Evolutionary conservation across 1,284 basidiomycete genomes (phyloP).

Genomic region (Puccinia polysora): DNA sequence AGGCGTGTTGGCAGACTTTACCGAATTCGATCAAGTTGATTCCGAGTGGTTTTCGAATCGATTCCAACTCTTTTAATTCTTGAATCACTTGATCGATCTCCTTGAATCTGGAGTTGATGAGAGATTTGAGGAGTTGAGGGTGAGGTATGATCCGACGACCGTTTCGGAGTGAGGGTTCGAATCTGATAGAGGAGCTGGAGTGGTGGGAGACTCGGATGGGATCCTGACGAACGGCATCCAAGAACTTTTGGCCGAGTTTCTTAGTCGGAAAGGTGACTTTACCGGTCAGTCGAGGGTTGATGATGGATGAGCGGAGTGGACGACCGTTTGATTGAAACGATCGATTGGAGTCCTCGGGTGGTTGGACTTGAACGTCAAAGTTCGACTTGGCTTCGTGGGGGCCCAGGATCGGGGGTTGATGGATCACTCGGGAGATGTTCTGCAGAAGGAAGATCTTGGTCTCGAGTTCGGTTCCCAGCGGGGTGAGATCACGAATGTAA

Average conservation of each 20-base stretch:
- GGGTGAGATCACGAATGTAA: background rate
- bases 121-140: background rate
- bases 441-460: slow-evolving; percentile 5
- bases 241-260: slow-evolving; percentile 1
- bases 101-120: slow-evolving; percentile 3
- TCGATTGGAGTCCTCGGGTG: background rate
- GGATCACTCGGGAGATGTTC: background rate
- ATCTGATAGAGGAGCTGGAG: background rate
- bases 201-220: slow-evolving; percentile 5
- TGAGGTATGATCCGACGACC: slow-evolving; percentile 12
- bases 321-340: background rate
- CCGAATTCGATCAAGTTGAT: slow-evolving; percentile 25
- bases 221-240: background rate
- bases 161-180: slow-evolving; percentile 4
- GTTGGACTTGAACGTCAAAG: slow-evolving; percentile 4
- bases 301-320: background rate
- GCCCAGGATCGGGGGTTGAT: background rate
- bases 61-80: slow-evolving; percentile 9
- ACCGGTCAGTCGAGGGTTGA: background rate
- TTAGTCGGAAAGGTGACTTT: slow-evolving; percentile 6
- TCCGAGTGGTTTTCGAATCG: background rate
- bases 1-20: background rate
- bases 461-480: slow-evolving; percentile 1
- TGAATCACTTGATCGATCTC: slow-evolving; percentile 4
- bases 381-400: slow-evolving; percentile 12